Conservation (phyloP, 1,139 yeast species). For the Saccharomyces hybrid region DNA sequence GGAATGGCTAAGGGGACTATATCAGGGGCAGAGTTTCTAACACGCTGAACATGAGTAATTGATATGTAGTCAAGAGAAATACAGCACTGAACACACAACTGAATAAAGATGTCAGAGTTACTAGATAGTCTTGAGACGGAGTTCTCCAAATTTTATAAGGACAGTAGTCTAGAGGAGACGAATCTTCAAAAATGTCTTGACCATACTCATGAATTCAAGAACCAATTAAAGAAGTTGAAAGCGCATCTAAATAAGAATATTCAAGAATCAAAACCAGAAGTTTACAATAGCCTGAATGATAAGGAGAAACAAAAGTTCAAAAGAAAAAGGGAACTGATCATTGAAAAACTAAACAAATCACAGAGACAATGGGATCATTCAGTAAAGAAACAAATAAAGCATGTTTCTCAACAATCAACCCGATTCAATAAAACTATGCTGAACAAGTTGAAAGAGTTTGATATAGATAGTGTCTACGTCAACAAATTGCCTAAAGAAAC, state of each 20-base stretch:
- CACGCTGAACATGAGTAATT: neutral
- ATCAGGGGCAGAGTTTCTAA: neutral
- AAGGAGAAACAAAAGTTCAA: conserved; percentile 11
- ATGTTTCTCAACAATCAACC: conserved; percentile 21
- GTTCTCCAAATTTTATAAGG: conserved; percentile 15
- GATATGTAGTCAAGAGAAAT: neutral
- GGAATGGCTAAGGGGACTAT: neutral
- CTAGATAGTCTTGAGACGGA: conserved; percentile 15
- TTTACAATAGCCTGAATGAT: neutral
- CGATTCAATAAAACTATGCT: conserved; percentile 32
- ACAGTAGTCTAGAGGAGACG: conserved; percentile 10
- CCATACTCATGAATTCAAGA: conserved; percentile 29
- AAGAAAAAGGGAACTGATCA: conserved; percentile 23
- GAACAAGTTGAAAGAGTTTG: conserved; percentile 33
- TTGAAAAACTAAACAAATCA: conserved; percentile 24
- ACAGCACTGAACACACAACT: neutral
- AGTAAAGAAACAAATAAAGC: conserved; percentile 26
- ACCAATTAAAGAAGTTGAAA: conserved; percentile 26
- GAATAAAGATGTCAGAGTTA: conserved; percentile 13
- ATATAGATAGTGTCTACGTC: conserved; percentile 35
- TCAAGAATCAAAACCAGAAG: conserved; percentile 17
- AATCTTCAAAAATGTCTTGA: conserved; percentile 17
- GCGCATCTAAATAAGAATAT: conserved; percentile 29
- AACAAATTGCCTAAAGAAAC: conserved; percentile 30
- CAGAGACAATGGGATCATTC: conserved; percentile 30